Conservation (phyloP, 495 filamentous ascomycete species). For the Aspergillus haitiensis region DNA sequence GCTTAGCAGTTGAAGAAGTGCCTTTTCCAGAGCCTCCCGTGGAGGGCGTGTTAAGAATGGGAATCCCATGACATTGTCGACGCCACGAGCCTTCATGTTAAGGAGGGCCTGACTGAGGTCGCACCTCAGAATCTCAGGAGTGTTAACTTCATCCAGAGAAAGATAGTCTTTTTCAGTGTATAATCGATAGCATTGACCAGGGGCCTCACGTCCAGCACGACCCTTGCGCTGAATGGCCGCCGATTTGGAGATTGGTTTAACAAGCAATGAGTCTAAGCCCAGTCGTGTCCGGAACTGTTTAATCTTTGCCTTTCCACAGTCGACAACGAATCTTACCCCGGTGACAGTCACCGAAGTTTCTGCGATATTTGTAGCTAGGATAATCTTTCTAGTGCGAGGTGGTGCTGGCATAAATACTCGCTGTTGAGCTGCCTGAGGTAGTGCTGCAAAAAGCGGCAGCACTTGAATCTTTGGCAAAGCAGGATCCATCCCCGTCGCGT, state of each 20-base stretch:
- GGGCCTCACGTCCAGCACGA: conserved; percentile 88
- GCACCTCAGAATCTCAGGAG: conserved; percentile 87
- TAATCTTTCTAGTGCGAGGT: conserved; percentile 77
- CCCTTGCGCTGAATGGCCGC: conserved; percentile 90
- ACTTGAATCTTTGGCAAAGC: conserved; percentile 72
- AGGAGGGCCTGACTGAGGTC: conserved; percentile 85
- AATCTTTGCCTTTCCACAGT: conserved; percentile 90
- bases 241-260: conserved; percentile 89
- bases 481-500: conserved; percentile 65
- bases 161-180: conserved; percentile 83
- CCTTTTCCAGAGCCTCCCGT: conserved; percentile 76
- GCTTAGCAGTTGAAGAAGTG: conserved; percentile 73
- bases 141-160: conserved; percentile 66
- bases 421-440: conserved; percentile 78
- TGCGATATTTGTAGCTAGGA: conserved; percentile 94
- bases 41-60: conserved; percentile 82
- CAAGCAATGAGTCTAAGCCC: conserved; percentile 86
- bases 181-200: conserved; percentile 85
- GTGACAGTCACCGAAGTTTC: conserved; percentile 97
- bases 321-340: conserved; percentile 87
- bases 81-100: conserved; percentile 90
- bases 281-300: conserved; percentile 86
- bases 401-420: conserved; percentile 78
- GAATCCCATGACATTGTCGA: conserved; percentile 79
- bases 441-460: conserved; percentile 71